Percentiles rank a stretch among this genome's conserved stretches.
These are phyloP conservation scores for Clavispora fructus DNA, from an alignment of 805 yeast species.

Conservation along the genomic window DNA sequence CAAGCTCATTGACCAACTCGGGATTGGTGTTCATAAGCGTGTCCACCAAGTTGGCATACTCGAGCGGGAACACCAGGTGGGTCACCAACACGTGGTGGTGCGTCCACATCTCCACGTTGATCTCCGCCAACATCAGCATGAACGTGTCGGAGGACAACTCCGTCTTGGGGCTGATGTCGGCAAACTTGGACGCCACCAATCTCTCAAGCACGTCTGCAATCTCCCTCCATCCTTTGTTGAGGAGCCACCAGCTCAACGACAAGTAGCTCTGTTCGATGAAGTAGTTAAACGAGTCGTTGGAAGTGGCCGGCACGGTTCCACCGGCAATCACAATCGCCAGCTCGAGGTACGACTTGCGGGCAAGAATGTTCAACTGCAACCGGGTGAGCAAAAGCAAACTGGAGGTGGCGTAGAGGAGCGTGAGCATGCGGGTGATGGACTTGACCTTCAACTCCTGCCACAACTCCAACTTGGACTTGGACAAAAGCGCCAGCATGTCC, in stretches of 20 bases:
- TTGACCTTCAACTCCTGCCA: conserved; percentile 80
- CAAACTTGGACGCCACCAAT: conserved; percentile 57
- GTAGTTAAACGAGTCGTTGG: conserved; percentile 37
- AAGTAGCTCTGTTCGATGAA: conserved; percentile 75
- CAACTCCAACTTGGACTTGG: conserved; percentile 43
- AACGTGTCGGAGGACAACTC: conserved; percentile 64
- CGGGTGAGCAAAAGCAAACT: conserved; percentile 73
- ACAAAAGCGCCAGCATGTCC: conserved; percentile 18
- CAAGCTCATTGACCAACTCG: conserved; percentile 32
- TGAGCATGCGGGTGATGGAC: conserved; percentile 67
- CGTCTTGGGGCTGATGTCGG: conserved; percentile 62
- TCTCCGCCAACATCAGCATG: conserved; percentile 28
- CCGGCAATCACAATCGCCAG: conserved; percentile 71
- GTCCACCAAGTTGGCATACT: conserved; percentile 34
- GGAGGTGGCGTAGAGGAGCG: conserved; percentile 64
- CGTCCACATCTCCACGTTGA: conserved; percentile 18
- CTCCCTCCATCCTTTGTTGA: conserved; percentile 77
- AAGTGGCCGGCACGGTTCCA: conserved; percentile 19
- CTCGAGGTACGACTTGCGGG: conserved; percentile 79
- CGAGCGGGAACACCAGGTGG: conserved; percentile 32
- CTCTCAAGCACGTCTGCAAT: conserved; percentile 49
- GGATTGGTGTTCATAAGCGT: conserved; percentile 47
- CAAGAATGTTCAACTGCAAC: conserved; percentile 80
- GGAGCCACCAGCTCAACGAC: conserved; percentile 89
- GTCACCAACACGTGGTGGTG: conserved; percentile 14